These are phyloP conservation scores for Chaetomium fimeti DNA, from an alignment of 495 filamentous ascomycete genomes.

Conservation along the genomic window DNA sequence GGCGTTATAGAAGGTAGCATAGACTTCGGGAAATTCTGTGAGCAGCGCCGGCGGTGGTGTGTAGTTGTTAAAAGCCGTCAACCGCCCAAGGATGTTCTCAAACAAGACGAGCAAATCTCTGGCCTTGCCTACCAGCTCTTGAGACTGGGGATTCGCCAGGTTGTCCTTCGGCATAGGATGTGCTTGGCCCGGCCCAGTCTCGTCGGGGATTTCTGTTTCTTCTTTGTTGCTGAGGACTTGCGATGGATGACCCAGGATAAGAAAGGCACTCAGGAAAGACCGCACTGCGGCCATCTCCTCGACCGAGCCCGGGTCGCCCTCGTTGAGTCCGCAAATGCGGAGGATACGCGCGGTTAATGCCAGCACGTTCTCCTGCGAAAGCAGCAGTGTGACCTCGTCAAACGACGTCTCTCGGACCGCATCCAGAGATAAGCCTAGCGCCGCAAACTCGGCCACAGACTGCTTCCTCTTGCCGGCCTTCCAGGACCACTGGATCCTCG, in stretches of 20 bases:
- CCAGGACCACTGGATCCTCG: conserved; percentile 77
- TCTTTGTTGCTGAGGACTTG: conserved; percentile 83
- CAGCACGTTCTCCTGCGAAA: conserved; percentile 74
- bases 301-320: conserved; percentile 64
- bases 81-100: conserved; percentile 67
- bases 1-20: conserved; percentile 82
- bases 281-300: conserved; percentile 76
- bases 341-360: conserved; percentile 68
- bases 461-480: conserved; percentile 58
- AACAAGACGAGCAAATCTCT: conserved; percentile 80
- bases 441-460: conserved; percentile 63
- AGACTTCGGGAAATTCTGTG: conserved; percentile 64
- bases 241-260: conserved; percentile 89
- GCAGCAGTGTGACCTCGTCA: conserved; percentile 72
- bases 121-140: conserved; percentile 84
- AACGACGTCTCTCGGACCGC: conserved; percentile 72
- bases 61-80: conserved; percentile 52
- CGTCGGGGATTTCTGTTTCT: conserved; percentile 69
- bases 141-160: conserved; percentile 57
- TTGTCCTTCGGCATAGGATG: conserved; percentile 51
- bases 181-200: conserved; percentile 51
- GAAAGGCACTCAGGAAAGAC: conserved; percentile 87
- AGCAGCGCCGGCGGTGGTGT: conserved; percentile 59
- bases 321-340: conserved; percentile 71
- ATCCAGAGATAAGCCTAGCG: conserved; percentile 71